These are phyloP conservation scores for Starmerella geochares DNA, from an alignment of 805 yeast genomes.

Conservation along the genomic window DNA sequence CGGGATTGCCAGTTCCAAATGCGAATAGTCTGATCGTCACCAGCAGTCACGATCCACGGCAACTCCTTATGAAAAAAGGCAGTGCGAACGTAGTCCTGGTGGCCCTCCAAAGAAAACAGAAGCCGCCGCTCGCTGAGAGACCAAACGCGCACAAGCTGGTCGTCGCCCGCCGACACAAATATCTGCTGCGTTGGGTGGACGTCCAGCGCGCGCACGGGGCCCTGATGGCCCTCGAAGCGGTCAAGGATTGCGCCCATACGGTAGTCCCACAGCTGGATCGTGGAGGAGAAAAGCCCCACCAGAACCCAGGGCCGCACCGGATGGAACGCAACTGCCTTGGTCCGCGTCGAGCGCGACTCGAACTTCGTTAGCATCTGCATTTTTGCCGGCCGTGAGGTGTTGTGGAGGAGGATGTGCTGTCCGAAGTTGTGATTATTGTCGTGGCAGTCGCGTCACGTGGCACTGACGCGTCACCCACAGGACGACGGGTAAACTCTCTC, in stretches of 20 bases:
- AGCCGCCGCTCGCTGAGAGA: conserved; percentile 75
- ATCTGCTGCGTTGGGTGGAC: conserved; percentile 98
- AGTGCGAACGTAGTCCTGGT: conserved; percentile 88
- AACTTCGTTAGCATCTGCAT: conserved; percentile 42
- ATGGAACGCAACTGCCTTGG: conserved; percentile 95
- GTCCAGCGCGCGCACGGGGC: conserved; percentile 90
- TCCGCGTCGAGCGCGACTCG: conserved; percentile 95
- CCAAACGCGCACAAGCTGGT: conserved; percentile 92
- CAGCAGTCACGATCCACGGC: conserved; percentile 93
- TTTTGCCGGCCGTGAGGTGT: conserved; percentile 2
- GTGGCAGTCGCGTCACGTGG: conserved; percentile 1
- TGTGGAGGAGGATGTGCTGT: conserved; percentile 6
- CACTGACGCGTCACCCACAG: no score
- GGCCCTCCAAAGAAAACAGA: conserved; percentile 83
- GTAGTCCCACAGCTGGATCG: conserved; percentile 99
- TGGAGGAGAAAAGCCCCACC: conserved; percentile 90
- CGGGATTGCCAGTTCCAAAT: conserved; percentile 99
- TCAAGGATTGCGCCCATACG: conserved; percentile 97
- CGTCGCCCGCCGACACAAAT: conserved; percentile 96
- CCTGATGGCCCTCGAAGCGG: conserved; percentile 95
- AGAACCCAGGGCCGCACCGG: conserved; percentile 92
- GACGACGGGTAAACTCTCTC: no score
- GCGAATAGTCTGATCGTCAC: conserved; percentile 97
- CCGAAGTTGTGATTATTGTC: not conserved
- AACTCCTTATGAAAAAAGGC: conserved; percentile 90